These are phyloP conservation scores for Hymenoscyphus fraxineus DNA, from an alignment of 2,329 filamentous ascomycete species.

Conservation along the genomic window DNA sequence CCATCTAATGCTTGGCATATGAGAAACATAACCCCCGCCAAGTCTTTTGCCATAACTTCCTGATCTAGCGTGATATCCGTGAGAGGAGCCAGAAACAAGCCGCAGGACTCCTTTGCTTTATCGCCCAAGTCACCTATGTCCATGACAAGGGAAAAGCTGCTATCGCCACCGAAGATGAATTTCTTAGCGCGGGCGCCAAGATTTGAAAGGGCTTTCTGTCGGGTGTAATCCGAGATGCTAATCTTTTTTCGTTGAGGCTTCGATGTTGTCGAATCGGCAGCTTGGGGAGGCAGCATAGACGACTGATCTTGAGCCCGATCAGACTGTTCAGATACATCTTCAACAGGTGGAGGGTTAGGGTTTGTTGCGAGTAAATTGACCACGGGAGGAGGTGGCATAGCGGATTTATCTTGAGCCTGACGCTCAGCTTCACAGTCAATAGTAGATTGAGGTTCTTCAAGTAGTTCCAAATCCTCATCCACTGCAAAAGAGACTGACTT, in stretches of 20 bases:
- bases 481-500: slow-evolving; percentile 18
- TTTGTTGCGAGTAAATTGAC: background rate
- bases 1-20: slow-evolving; percentile 19
- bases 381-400: background rate
- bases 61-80: slow-evolving; percentile 23
- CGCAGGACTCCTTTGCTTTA: slow-evolving; percentile 15
- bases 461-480: slow-evolving; percentile 6
- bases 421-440: background rate
- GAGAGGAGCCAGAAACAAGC: slow-evolving; percentile 14
- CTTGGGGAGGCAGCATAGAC: background rate
- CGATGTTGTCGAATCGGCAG: background rate
- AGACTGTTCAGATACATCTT: background rate
- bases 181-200: slow-evolving; percentile 19
- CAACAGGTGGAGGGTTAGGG: background rate
- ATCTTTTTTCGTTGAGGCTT: slow-evolving; percentile 14
- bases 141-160: slow-evolving; percentile 15
- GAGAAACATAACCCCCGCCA: slow-evolving; percentile 10
- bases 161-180: slow-evolving; percentile 24
- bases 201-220: slow-evolving; percentile 10
- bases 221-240: slow-evolving; percentile 18
- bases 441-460: slow-evolving; percentile 10
- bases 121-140: slow-evolving; percentile 22
- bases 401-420: background rate
- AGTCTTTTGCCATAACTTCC: slow-evolving; percentile 29
- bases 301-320: background rate